phyloP scores from a whole-genome alignment of 768 basidiomycete genomes.

The Leccinum truebloodii region DNA sequence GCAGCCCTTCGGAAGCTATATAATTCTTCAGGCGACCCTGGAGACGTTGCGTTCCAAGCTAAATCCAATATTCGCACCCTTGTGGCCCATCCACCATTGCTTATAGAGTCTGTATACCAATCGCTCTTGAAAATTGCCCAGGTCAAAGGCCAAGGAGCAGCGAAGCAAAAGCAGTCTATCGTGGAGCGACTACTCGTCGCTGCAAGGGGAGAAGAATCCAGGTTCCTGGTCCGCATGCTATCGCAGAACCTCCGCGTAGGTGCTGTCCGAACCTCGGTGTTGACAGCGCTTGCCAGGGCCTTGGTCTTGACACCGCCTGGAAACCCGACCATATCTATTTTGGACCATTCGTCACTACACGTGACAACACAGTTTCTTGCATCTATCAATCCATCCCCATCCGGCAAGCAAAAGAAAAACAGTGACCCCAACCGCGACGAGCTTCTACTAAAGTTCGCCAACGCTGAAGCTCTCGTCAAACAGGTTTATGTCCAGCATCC shows the following conservation, averaged over 20 bases:
- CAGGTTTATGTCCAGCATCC: conserved; percentile 79
- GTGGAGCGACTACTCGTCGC: conserved; percentile 83
- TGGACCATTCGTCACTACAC: conserved; percentile 30
- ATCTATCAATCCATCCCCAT: conserved; percentile 15
- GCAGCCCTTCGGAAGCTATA: conserved; percentile 64
- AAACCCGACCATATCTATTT: conserved; percentile 21
- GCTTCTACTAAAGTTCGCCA: conserved; percentile 44
- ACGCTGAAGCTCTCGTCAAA: conserved; percentile 66
- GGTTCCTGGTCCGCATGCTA: conserved; percentile 77
- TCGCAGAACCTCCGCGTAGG: conserved; percentile 82
- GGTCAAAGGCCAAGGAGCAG: conserved; percentile 74
- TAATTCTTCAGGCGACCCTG: conserved; percentile 76
- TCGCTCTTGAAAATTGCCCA: conserved; percentile 65
- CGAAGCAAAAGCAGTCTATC: conserved; percentile 72
- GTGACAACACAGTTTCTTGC: conserved; percentile 25
- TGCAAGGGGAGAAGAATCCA: conserved; percentile 84
- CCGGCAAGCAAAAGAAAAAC: conserved; percentile 32
- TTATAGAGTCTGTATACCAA: conserved; percentile 64
- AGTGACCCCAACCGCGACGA: conserved; percentile 35
- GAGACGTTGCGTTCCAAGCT: conserved; percentile 86
- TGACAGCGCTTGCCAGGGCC: conserved; percentile 78
- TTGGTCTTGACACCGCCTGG: conserved; percentile 59
- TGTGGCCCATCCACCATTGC: conserved; percentile 66
- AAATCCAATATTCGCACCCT: conserved; percentile 76
- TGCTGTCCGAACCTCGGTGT: conserved; percentile 80